phyloP scores from a whole-genome alignment of 2,329 filamentous ascomycete genomes.

The Ophiostoma montium region DNA sequence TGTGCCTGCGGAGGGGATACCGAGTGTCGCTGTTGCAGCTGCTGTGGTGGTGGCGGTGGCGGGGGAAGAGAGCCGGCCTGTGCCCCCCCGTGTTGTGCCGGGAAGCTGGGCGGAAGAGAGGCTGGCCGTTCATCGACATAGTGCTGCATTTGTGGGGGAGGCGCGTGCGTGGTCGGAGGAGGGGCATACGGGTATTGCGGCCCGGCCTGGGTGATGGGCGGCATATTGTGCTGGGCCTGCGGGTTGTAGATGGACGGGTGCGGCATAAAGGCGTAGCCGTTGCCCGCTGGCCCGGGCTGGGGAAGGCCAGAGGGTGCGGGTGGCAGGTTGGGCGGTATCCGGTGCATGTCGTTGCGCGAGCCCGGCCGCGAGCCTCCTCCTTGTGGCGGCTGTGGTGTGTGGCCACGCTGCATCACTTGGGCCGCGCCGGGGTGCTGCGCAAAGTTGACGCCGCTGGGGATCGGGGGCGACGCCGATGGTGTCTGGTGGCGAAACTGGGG shows the following conservation, averaged over 20 bases:
- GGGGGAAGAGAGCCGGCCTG: conserved; percentile 24
- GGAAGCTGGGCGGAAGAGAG: conserved; percentile 55
- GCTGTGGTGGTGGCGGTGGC: conserved; percentile 29
- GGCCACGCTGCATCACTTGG: conserved; percentile 43
- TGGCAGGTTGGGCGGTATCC: conserved; percentile 59
- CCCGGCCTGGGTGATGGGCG: conserved; percentile 25
- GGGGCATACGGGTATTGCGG: conserved; percentile 25
- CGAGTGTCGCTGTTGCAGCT: conserved; percentile 30
- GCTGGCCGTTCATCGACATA: conserved; percentile 64
- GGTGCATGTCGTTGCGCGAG: conserved; percentile 66
- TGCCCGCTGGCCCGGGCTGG: conserved; percentile 39
- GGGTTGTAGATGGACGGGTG: conserved; percentile 77
- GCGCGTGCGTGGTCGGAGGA: conserved; percentile 16
- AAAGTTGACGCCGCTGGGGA: conserved; percentile 61
- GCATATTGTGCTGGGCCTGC: conserved; percentile 30
- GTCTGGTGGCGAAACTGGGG: conserved; percentile 71
- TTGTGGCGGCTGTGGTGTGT: conserved; percentile 71
- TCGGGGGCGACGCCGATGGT: conserved; percentile 77
- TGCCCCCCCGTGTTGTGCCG: conserved; percentile 35
- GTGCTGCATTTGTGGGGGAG: conserved; percentile 41
- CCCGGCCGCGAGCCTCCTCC: conserved; percentile 55
- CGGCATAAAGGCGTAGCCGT: conserved; percentile 71
- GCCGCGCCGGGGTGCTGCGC: conserved; percentile 32
- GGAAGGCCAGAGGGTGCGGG: conserved; percentile 30
- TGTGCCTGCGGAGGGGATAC: conserved; percentile 46